Evolutionary conservation across 1,139 yeast species (phyloP).

Genomic region (Lodderomyces jiufengensis): DNA sequence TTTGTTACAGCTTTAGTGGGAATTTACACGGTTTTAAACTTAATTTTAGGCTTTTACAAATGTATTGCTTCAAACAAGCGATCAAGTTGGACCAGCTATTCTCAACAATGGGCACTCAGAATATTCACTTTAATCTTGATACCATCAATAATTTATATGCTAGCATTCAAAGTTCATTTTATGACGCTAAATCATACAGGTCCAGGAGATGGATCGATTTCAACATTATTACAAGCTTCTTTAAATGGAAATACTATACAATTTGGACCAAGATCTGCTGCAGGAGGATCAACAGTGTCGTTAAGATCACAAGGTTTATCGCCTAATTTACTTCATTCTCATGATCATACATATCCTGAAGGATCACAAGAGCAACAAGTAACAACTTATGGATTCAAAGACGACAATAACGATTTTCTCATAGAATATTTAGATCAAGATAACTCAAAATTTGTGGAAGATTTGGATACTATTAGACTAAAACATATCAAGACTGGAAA

Average conservation of each 20-base stretch:
- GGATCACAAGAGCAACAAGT: constrained; percentile 75
- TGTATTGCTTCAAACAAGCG: constrained; percentile 21
- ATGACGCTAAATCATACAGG: constrained; percentile 71
- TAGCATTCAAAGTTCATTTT: constrained; percentile 80
- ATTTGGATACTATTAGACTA: constrained; percentile 46
- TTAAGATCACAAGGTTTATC: constrained; percentile 70
- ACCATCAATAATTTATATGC: constrained; percentile 69
- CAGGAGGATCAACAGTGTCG: constrained; percentile 60
- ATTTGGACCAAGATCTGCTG: constrained; percentile 59
- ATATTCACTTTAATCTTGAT: constrained; percentile 62
- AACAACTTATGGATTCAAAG: constrained; percentile 74
- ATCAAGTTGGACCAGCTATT: constrained; percentile 36
- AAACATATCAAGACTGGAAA: constrained; percentile 50
- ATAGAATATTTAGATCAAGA: constrained; percentile 41
- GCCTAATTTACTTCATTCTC: constrained; percentile 71
- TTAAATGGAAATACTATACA: constrained; percentile 52
- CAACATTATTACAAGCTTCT: constrained; percentile 68
- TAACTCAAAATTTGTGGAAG: constrained; percentile 9
- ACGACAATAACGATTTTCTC: constrained; percentile 61
- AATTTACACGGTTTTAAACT: constrained; percentile 72
- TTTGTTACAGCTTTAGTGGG: constrained; percentile 85
- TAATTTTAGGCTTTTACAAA: constrained; percentile 63
- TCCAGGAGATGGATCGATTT: constrained; percentile 71
- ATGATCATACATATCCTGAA: constrained; percentile 61
- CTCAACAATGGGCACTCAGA: constrained; percentile 70